Evolutionary conservation across 495 filamentous ascomycete species (phyloP), one percentile per base, ranked within the genome.

Genomic region (Neurospora sp.): DNA sequence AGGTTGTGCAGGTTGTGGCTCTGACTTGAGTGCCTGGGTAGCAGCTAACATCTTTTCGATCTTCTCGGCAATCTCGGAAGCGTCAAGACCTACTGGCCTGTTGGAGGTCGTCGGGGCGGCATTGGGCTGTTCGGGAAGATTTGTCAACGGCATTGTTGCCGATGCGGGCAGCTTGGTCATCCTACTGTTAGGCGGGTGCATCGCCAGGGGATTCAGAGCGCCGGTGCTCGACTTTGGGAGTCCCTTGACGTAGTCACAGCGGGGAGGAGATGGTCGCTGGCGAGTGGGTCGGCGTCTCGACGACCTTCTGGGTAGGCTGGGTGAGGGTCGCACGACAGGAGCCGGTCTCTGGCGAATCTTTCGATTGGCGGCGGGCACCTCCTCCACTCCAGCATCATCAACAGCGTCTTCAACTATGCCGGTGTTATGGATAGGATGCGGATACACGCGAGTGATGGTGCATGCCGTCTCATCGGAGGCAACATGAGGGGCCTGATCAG

Each of bases 1-100:
- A 65, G 53, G 53, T 65, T 65, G 16, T 14, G 39, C 61, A 27
- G 39, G 35, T 2, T 68, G 10, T 12, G 42, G 14, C 37, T 71
- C 40, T 8, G 59, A 42, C 42, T 70, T 73, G 8, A 72, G 41
- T 3, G 70, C 46, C 20, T 70, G 65, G 18, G 74, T 75, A 3
- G 78, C 80, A 3, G 74, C 78, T 11, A 80, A 72, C 81, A 82
- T 82, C 27, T 70, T 74, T 20, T 76, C 71, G 6, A 82, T 65
- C 68, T 81, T 82, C 0, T 73, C 69, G 39, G 73, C 73, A 31
- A 80, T 72, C 5, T 77, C 72, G 0, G 39, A 14, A 2, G 69
- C 31, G 31, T 78, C 37, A 11, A 61, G 7, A 9, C 48, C 44
- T 10, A 53, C 14, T 10, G 61, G 53, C 14, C 8, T n/a, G n/a